Conservation (phyloP, 2,329 filamentous ascomycete genomes). For the Alternaria sp. region DNA sequence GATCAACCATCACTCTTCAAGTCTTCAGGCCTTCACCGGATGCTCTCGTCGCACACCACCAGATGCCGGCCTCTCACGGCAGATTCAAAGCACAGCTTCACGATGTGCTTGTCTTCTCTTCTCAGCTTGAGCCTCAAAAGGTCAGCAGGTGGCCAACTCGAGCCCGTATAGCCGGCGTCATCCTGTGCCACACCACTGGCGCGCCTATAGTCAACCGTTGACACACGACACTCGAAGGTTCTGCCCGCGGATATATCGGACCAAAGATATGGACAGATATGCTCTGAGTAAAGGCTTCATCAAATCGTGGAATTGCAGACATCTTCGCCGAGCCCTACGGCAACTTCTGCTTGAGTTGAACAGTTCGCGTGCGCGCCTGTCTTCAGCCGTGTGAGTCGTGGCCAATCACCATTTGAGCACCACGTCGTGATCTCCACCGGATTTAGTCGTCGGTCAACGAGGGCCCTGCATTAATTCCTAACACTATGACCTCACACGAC, state of each 20-base stretch:
- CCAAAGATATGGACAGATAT: neutral
- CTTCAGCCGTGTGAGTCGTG: conserved; percentile 22
- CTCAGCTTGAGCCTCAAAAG: conserved; percentile 27
- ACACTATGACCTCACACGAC: conserved; percentile 38
- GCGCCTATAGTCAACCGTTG: conserved; percentile 13
- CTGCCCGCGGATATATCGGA: neutral
- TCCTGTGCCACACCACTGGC: conserved; percentile 26
- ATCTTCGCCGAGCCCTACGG: conserved; percentile 29
- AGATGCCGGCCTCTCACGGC: conserved; percentile 15
- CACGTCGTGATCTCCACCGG: conserved; percentile 23
- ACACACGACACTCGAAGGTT: conserved; percentile 12
- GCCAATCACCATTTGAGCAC: conserved; percentile 29
- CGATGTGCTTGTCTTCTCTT: conserved; percentile 8
- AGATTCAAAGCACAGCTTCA: conserved; percentile 3
- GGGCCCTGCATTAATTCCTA: conserved; percentile 33
- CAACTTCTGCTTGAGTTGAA: conserved; percentile 22
- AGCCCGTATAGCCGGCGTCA: conserved; percentile 28
- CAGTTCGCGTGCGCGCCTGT: conserved; percentile 28
- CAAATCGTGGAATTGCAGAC: neutral
- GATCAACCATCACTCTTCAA: conserved; percentile 11
- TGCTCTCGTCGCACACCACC: conserved; percentile 6
- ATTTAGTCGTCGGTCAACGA: conserved; percentile 38
- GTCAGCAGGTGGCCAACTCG: conserved; percentile 27
- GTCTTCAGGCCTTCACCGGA: conserved; percentile 20
- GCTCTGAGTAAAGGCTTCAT: neutral